These are phyloP conservation scores for Gyrodon lividus DNA, from an alignment of 768 basidiomycete genomes.

Conservation along the genomic window DNA sequence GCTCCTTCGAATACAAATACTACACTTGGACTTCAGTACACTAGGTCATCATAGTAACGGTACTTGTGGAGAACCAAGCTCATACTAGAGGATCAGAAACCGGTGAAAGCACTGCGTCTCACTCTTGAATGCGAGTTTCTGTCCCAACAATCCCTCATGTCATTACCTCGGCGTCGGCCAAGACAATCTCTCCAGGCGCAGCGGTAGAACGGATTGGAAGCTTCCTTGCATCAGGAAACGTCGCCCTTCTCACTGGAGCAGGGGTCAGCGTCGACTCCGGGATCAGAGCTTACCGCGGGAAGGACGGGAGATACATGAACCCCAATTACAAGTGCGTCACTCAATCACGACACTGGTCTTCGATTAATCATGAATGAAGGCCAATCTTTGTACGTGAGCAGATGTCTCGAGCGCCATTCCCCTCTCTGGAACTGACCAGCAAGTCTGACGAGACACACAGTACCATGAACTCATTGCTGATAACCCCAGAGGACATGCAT, in stretches of 20 bases:
- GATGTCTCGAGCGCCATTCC: neutral
- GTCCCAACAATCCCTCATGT: slow-evolving; percentile 72
- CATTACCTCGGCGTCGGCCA: slow-evolving; percentile 38
- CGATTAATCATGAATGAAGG: slow-evolving; percentile 31
- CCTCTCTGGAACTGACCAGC: neutral
- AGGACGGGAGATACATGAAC: slow-evolving; percentile 84
- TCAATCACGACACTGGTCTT: neutral
- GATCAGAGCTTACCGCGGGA: slow-evolving; percentile 89
- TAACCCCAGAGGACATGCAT: slow-evolving; percentile 63
- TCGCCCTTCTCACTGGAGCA: slow-evolving; percentile 80
- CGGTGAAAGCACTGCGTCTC: neutral
- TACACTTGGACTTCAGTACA: too few species aligned
- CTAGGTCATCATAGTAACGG: too few species aligned
- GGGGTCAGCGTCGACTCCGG: slow-evolving; percentile 96
- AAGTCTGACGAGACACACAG: slow-evolving; percentile 32
- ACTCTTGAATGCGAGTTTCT: slow-evolving; percentile 64
- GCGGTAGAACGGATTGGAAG: slow-evolving; percentile 60
- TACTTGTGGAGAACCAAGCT: neutral
- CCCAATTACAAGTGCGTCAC: slow-evolving; percentile 77
- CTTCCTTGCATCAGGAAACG: slow-evolving; percentile 72
- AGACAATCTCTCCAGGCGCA: slow-evolving; percentile 42
- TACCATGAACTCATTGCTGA: slow-evolving; percentile 83
- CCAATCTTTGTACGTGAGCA: slow-evolving; percentile 51
- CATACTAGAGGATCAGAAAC: neutral
- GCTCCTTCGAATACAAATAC: too few species aligned